Base-by-base conservation (phyloP, 495 filamentous ascomycete genomes). In the Wilcoxina mikolae region DNA sequence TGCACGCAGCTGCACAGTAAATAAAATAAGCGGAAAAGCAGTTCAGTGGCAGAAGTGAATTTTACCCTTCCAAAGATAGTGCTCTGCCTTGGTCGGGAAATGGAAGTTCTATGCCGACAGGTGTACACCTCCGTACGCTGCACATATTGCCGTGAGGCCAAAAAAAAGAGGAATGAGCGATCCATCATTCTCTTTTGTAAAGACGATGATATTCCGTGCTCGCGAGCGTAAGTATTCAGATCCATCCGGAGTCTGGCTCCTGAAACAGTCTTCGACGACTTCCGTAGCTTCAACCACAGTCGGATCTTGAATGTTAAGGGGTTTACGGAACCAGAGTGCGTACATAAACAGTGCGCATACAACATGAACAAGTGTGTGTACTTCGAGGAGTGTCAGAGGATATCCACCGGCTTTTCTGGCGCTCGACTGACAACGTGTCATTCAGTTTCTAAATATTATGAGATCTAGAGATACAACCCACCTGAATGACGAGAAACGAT, bases 291-390 rank as follows among this genome's bases (percentile, higher is more conserved):
- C 42, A 22, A 57, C 45, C 3, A 49, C 26, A 1, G 24, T 43
- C 4, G 57, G 57, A 7, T 27, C 35, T 4, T 47, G 27, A 25
- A 58, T 51, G 22, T 55, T 43, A 11, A 56, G 29, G 5, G 56
- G 56, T 41, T 58, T 58, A 0, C 42, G 23, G 25, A 55, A 53
- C 56, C 56, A 58, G 12, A 54, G 44, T 10, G 22, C 7, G 26
- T 58, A 58, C 38, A 55, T 58, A 10, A 55, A 15, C 9, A 58
- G 24, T 17, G 56, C 52, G 31, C 56, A 58, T 0, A 48, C 27
- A 11, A 58, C 56, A 48, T 58, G 56, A 11, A 58, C 42, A 10
- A 55, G 25, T 0, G 52, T 54, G 33, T 58, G 51, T 7, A 58
- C 17, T 31, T 58, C 56, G 3, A 58, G 27, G 10, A 55, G 22